phyloP scores from a whole-genome alignment of 192 early-diverging fungal genomes.

The Podila epicladia region DNA sequence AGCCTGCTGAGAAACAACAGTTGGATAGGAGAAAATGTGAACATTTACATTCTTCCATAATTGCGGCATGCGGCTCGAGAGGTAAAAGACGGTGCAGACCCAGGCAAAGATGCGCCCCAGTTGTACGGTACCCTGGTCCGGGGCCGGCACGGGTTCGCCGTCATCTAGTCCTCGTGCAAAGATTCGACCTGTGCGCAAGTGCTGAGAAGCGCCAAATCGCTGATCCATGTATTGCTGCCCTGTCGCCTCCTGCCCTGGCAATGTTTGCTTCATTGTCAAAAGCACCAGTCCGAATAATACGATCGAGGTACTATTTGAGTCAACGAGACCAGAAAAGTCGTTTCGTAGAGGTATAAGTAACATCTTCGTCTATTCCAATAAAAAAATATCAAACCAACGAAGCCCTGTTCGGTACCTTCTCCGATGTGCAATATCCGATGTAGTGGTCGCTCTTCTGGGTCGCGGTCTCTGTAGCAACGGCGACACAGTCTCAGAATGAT shows the following conservation, averaged over 20 bases:
- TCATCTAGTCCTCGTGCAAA: conserved; percentile 10
- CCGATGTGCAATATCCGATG: conserved; percentile 35
- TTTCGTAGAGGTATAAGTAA: neutral
- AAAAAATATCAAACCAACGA: neutral
- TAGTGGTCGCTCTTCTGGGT: conserved; percentile 19
- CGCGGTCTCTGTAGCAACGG: conserved; percentile 16
- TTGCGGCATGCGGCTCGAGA: conserved; percentile 80
- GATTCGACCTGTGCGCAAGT: conserved; percentile 2
- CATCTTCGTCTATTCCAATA: neutral
- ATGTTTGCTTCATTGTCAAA: conserved; percentile 32
- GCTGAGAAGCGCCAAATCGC: neutral
- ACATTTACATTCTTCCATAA: conserved; percentile 70
- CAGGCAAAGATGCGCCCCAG: conserved; percentile 75
- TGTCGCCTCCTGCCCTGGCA: conserved; percentile 11
- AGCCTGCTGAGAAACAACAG: no score
- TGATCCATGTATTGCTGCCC: neutral
- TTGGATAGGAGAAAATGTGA: neutral
- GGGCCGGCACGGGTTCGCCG: neutral
- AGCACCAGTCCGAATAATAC: conserved; percentile 34
- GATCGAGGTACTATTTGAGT: conserved; percentile 29
- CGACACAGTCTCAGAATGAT: conserved; percentile 4
- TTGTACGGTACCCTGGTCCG: conserved; percentile 20
- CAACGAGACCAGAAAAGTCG: neutral
- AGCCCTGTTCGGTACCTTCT: conserved; percentile 16
- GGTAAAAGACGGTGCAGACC: conserved; percentile 71